A percentile compares a stretch with the other conserved stretches of the same genome.
Conservation (phyloP, 1,284 basidiomycete species). For the Leucoagaricus sp. region DNA sequence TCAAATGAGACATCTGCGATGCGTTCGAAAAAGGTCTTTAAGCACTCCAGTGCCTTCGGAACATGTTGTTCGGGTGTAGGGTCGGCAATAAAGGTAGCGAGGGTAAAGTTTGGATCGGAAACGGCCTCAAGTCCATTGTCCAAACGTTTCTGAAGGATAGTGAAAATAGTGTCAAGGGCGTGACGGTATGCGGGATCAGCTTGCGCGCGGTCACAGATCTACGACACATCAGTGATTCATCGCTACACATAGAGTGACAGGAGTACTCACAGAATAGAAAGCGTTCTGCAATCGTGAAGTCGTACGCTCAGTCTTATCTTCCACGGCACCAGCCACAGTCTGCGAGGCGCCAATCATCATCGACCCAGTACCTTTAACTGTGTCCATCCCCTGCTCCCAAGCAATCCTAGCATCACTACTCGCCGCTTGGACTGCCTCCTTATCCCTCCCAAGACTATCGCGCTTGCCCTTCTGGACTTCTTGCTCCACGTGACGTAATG, state of each 20-base stretch:
- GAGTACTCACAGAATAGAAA: slow-evolving; percentile 46
- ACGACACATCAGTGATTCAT: background rate
- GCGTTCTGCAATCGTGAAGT: slow-evolving; percentile 46
- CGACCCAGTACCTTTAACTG: slow-evolving; percentile 55
- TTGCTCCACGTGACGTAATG: slow-evolving; percentile 52
- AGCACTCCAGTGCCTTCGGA: slow-evolving; percentile 44
- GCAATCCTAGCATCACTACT: slow-evolving; percentile 42
- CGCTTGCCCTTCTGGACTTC: slow-evolving; percentile 60
- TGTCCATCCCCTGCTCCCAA: slow-evolving; percentile 68
- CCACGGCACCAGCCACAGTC: slow-evolving; percentile 36
- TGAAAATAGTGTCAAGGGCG: slow-evolving; percentile 56
- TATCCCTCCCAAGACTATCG: slow-evolving; percentile 54
- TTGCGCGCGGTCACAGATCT: slow-evolving; percentile 67
- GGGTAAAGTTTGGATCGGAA: slow-evolving; percentile 44
- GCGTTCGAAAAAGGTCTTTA: slow-evolving; percentile 51
- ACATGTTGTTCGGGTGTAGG: slow-evolving; percentile 58
- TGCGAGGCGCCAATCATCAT: slow-evolving; percentile 56
- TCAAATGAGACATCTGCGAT: slow-evolving; percentile 48
- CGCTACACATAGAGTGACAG: background rate
- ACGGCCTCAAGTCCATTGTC: slow-evolving; percentile 51
- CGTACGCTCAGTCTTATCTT: slow-evolving; percentile 46
- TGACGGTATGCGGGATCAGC: slow-evolving; percentile 56
- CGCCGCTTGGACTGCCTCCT: slow-evolving; percentile 44
- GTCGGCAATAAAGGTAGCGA: slow-evolving; percentile 55
- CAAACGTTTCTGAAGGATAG: slow-evolving; percentile 56